Evolutionary conservation across 2,329 filamentous ascomycete genomes (phyloP), one percentile per base, ranked within the genome.

Genomic region (Waltergamsia citrina): DNA sequence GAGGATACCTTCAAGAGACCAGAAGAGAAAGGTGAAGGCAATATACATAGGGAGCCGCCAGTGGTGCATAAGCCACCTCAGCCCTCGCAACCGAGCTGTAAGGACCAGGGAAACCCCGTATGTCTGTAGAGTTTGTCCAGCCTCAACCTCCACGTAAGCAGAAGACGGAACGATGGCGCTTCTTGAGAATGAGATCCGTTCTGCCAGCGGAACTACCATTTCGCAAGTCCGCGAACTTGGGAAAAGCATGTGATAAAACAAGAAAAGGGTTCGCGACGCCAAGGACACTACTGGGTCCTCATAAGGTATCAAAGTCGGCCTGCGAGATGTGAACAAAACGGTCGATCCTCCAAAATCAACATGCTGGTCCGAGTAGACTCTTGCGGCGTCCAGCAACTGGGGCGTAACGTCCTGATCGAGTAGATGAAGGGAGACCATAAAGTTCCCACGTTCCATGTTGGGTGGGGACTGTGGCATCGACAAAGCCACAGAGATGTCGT

Each of bases 51-150:
- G 54, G 23, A 92, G 49, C 10, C 82, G 76, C 60, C 90, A 81
- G 40, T 85, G 78, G 48, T 92, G 92, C 84, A 98, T 94, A 36
- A 88, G 48, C 76, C 83, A 92, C 32, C 82, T 66, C 40, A 95
- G 54, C 0, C 90, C 90, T 9, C 71, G 69, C 42, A 95, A 77
- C 34, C 77, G 71, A 5, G 90, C 88, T 19, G 72, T 77, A 41
- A 96, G 75, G 3, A 69, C 71, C 22, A 94, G 67, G 11, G 59
- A 62, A 4, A 74, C 78, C 15, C 63, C 63, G 53, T 95, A 95
- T 6, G 94, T 74, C 53, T 94, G 85, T 48, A 95, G 68, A 4
- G 64, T 64, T 43, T 77, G 69, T 5, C 72, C 71, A 15, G 78
- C 78, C 43, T 87, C 75, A 2, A 94, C 57, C 48, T 93, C 85